Evolutionary conservation across 371 early-diverging fungal species (phyloP).

Genomic region (Synchytrium microbalum): DNA sequence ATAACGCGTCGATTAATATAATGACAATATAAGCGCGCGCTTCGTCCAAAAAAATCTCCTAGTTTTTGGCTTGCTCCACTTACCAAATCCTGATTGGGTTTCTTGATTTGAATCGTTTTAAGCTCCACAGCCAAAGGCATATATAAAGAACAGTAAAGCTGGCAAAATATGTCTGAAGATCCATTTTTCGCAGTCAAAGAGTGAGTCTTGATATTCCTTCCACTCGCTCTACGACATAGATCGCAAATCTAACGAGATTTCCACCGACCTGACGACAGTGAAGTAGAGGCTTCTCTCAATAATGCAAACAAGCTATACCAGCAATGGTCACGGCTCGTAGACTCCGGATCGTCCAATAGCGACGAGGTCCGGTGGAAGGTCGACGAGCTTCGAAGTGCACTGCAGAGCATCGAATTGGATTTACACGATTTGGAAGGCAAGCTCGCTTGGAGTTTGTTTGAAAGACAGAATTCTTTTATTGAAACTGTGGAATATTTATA

Average conservation of each 20-base stretch:
- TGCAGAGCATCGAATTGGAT: slow-evolving; percentile 24
- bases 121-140: no score
- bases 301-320: slow-evolving; percentile 16
- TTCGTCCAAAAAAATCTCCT: no score
- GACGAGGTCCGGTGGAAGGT: slow-evolving; percentile 8
- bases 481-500: no score
- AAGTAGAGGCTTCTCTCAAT: slow-evolving; percentile 20
- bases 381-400: slow-evolving; percentile 15
- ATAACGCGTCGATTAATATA: no score
- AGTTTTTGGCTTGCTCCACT: no score
- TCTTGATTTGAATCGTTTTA: no score
- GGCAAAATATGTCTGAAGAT: slow-evolving; percentile 17
- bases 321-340: slow-evolving; percentile 17
- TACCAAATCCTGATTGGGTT: no score
- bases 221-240: background rate
- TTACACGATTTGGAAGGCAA: slow-evolving; percentile 33
- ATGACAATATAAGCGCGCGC: no score
- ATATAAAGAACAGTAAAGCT: no score
- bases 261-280: no score
- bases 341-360: background rate
- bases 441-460: no score
- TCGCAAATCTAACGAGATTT: slow-evolving; percentile 7
- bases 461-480: no score
- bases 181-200: slow-evolving; percentile 33
- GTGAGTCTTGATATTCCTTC: slow-evolving; percentile 12